Evolutionary conservation across 768 basidiomycete genomes (phyloP).

Genomic region (Trichaptum fuscoviolaceum): DNA sequence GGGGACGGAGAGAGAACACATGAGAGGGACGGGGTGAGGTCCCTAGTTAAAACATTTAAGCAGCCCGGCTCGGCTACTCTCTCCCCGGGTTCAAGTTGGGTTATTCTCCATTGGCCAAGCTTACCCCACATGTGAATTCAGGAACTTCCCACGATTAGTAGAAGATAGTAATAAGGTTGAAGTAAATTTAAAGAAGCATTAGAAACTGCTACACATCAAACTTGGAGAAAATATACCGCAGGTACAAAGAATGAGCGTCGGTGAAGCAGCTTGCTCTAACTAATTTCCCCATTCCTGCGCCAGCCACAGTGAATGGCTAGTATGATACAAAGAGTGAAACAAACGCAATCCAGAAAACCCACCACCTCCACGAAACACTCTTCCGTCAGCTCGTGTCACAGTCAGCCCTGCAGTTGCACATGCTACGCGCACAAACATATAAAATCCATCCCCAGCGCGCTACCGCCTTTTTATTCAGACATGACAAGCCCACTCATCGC

Average conservation of each 20-base stretch:
- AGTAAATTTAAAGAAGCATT: neutral
- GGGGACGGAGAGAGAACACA: neutral
- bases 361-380: neutral
- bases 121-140: neutral
- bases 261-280: neutral
- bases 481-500: slow-evolving; percentile 1
- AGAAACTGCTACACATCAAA: slow-evolving; percentile 1
- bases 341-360: neutral
- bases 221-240: neutral
- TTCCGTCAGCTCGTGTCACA: neutral
- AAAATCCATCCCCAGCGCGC: neutral
- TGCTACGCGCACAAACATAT: neutral
- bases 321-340: neutral
- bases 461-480: neutral
- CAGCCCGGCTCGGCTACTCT: neutral
- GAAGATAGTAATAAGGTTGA: neutral
- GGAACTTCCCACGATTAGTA: neutral
- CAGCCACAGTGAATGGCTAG: neutral
- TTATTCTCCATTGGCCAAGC: neutral
- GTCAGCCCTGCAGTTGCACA: neutral
- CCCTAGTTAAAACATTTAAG: slow-evolving; percentile 1
- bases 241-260: neutral
- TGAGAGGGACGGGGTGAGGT: neutral
- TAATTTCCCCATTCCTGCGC: slow-evolving; percentile 1
- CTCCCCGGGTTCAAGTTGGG: neutral